These are phyloP conservation scores for Xylariaceae sp. DNA, from an alignment of 2,329 filamentous ascomycete species.

Conservation along the genomic window DNA sequence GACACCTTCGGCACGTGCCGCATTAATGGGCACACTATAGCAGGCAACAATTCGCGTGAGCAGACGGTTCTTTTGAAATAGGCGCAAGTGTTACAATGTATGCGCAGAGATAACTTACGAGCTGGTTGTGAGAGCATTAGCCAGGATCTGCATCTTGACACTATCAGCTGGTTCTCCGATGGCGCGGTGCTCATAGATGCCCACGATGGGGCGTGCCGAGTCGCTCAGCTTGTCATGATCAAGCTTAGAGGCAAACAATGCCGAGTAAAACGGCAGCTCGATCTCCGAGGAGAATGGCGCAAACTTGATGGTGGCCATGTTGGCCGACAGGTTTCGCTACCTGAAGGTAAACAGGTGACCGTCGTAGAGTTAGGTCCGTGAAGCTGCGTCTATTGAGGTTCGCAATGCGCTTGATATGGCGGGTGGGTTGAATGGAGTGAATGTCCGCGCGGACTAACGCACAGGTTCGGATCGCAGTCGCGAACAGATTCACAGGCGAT, in stretches of 20 bases:
- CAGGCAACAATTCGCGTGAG: constrained; percentile 19
- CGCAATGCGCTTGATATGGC: not conserved
- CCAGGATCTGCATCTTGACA: constrained; percentile 84
- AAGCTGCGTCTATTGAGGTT: not conserved
- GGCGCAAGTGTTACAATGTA: not conserved
- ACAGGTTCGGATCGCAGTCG: not conserved
- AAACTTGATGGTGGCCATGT: constrained; percentile 55
- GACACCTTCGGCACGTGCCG: constrained; percentile 81
- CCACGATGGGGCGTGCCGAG: constrained; percentile 78
- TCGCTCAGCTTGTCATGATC: constrained; percentile 97
- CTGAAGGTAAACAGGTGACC: too few relatives aligned
- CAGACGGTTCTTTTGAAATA: not conserved
- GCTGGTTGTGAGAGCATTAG: constrained; percentile 75
- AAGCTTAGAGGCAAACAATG: constrained; percentile 88
- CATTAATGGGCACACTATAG: constrained; percentile 59
- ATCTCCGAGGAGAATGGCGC: constrained; percentile 90
- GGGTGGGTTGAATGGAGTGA: not conserved
- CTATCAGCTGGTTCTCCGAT: constrained; percentile 67
- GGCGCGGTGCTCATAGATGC: constrained; percentile 79
- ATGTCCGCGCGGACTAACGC: not conserved
- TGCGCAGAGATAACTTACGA: constrained; percentile 52
- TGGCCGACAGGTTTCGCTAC: constrained; percentile 6
- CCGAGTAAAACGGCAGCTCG: constrained; percentile 90
- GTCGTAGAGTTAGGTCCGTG: not conserved
- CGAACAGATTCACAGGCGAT: not conserved